Percentiles rank a stretch among this genome's conserved stretches.
phyloP scores from a whole-genome alignment of 176 grass and related monocot species.

The Puccinellia tenuiflora region DNA sequence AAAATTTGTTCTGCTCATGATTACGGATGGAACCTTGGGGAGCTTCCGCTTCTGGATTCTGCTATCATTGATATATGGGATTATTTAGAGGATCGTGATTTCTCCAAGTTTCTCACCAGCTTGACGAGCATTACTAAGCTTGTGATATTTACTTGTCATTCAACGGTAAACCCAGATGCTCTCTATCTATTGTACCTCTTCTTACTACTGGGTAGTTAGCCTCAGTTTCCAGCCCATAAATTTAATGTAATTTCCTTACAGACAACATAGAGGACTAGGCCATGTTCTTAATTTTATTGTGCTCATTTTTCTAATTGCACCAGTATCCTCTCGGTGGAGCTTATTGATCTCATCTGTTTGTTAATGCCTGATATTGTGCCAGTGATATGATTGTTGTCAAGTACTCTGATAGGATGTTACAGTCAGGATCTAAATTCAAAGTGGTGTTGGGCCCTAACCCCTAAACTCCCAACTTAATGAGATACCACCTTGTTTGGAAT shows the following conservation, averaged over 20 bases:
- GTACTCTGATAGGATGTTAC: too few species aligned
- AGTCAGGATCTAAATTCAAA: background rate
- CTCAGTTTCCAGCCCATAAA: background rate
- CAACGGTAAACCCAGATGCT: background rate
- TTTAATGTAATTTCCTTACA: background rate
- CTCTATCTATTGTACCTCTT: background rate
- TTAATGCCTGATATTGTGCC: too few species aligned
- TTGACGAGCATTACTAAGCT: background rate
- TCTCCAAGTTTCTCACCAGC: background rate
- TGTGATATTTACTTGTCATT: background rate
- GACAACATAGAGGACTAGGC: background rate
- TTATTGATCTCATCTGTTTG: background rate
- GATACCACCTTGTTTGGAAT: too few species aligned
- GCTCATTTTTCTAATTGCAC: background rate
- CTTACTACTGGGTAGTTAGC: background rate
- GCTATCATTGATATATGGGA: conserved; percentile 15
- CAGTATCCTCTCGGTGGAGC: background rate
- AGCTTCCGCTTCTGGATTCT: background rate
- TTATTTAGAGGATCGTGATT: background rate
- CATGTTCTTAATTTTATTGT: background rate
- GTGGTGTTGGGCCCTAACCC: background rate
- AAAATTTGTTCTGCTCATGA: too few species aligned
- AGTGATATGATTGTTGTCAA: too few species aligned
- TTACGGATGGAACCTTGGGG: background rate
- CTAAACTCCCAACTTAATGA: background rate